Evolutionary conservation across 306 rosid genomes (phyloP), one percentile per base, ranked within the genome.

Genomic region (Casuarina equisetifolia): DNA sequence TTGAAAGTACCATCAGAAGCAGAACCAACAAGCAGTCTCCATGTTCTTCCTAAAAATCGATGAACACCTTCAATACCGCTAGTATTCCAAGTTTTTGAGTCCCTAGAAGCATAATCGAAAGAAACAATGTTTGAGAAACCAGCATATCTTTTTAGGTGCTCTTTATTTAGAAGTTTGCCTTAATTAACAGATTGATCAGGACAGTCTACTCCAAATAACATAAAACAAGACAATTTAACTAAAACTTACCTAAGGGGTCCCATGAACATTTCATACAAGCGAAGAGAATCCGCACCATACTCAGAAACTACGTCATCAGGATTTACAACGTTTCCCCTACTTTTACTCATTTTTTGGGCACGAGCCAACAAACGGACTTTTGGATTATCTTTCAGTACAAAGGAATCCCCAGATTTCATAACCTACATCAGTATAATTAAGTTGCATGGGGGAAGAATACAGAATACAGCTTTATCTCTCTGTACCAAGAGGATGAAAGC

Each of bases 231-330:
- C 45, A 76, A 25, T 45, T 69, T 50, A 36, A 72, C 17, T 5
- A 46, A 88, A 75, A 74, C 81, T 35, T 77, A 92, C 98, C 97
- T 95, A 69, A 95, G 84, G 43, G 97, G 98, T 48, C 98, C 98
- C 97, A 95, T 92, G 85, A 95, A 95, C 98, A 95, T 95, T 95
- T 95, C 98, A 71, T 95, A 95, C 77, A 95, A 85, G 74, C 97
- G 97, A 77, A 95, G 97, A 43, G 98, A 92, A 86, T 95, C 98
- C 13, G 98, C 97, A 63, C 98, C 98, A 81, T 95, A 95, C 84
- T 95, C 97, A 35, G 88, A 88, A 80, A 95, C 90, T 74, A 95
- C 93, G 49, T 91, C 97, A 75, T 95, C 98, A 46, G 97, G 97
- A 78, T 91, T 95, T 74, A 95, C 97, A 76, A 95, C 97, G 61